Base-by-base conservation (phyloP, 176 grass and related monocot species). In the Aegilops tauschii region DNA sequence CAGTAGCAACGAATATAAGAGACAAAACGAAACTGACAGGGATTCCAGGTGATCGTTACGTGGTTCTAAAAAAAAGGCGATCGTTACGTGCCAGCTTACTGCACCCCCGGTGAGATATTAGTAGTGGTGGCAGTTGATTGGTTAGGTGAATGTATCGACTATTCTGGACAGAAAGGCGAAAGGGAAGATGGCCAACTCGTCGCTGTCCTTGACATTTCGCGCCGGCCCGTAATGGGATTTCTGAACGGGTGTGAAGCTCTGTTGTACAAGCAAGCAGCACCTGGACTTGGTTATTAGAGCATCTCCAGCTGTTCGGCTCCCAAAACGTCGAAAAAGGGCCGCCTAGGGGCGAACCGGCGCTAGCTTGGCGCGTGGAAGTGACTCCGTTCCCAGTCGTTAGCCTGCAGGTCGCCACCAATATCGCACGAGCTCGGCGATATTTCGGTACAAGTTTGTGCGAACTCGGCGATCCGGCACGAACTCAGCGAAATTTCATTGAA, bases 1-100 rank as follows among this genome's bases (percentile, higher is more conserved):
- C 42, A 44, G 42, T 63, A 42, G 6, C 16, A 80, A 6, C 28
- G 44, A 23, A 45, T 47, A 58, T n/a, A 40, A 59, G 8, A 37
- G 25, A 62, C 36, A 79, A 69, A 30, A 73, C 30, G 80, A 4
- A 5, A 47, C 6, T 23, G 78, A 58, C 3, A 37, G 67, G 39
- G 23, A 68, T 64, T 83, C 36, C 30, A 50, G 6, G 32, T 8
- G 88, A 81, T 85, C 2, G 88, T 36, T 69, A 77, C 70, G 11
- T 77, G 29, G 44, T 47, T 47, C 11, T 47, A 47, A 47, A 47
- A 47, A 13, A 47, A 3, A 37, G 6, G 32, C 8, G 88, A 81
- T 85, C 1, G 88, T 61, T 69, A 69, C 70, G 16, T 77, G 36
- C 11, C 12, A 86, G 61, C 76, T 49, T 70, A 47, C 45, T 45